Conservation (phyloP, 2,329 filamentous ascomycete genomes). For the Orbilia oligospora region DNA sequence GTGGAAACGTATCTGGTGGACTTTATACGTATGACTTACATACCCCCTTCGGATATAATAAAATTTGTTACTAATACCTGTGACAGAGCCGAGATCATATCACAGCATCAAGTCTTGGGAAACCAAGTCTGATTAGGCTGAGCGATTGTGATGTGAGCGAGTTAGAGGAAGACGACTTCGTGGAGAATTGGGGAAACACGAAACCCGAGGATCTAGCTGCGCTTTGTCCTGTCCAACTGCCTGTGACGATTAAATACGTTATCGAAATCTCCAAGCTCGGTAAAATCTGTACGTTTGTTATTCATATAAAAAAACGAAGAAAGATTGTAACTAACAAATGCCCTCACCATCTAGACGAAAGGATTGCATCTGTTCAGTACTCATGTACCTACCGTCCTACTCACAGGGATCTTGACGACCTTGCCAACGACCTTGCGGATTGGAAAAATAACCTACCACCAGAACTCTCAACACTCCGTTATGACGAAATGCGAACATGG, state of each 20-base stretch:
- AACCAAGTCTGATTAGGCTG: conserved; percentile 48
- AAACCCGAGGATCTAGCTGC: conserved; percentile 29
- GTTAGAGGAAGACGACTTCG: conserved; percentile 54
- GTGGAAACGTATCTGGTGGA: conserved; percentile 61
- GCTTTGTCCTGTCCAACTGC: conserved; percentile 45
- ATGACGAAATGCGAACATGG: conserved; percentile 59
- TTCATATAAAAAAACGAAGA: background rate
- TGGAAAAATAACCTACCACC: conserved; percentile 52
- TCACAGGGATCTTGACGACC: conserved; percentile 31
- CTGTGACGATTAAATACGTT: conserved; percentile 52
- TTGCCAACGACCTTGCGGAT: conserved; percentile 41
- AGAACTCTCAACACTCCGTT: conserved; percentile 52
- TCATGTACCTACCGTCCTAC: conserved; percentile 55
- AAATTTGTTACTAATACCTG: conserved; percentile 9
- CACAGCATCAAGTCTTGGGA: conserved; percentile 58
- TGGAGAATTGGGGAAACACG: conserved; percentile 45
- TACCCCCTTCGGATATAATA: background rate
- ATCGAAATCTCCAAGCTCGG: conserved; percentile 52
- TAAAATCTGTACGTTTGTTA: conserved; percentile 47
- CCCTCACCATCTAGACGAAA: conserved; percentile 33
- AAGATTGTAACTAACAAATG: background rate
- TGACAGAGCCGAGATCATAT: conserved; percentile 56
- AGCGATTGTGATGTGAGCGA: conserved; percentile 55
- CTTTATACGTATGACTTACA: conserved; percentile 52
- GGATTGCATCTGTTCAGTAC: conserved; percentile 51